These are phyloP conservation scores for Annulohypoxylon truncatum DNA, from an alignment of 2,329 filamentous ascomycete genomes.

Conservation along the genomic window DNA sequence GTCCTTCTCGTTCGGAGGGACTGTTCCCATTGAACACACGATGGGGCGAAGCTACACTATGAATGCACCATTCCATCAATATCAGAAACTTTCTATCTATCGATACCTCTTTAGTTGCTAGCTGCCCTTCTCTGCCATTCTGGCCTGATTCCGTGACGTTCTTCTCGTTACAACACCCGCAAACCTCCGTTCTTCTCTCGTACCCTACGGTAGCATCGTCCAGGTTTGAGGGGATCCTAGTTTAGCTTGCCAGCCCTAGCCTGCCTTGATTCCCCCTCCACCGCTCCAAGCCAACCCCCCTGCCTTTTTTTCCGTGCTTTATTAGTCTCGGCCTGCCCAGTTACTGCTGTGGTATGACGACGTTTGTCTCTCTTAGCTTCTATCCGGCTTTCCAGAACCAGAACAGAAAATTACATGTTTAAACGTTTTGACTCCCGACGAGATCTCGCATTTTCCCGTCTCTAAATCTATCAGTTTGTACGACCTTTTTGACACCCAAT, in stretches of 20 bases:
- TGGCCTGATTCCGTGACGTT: conserved; percentile 35
- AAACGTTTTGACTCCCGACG: conserved; percentile 28
- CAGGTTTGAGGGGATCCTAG: conserved; percentile 33
- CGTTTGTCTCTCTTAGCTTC: conserved; percentile 43
- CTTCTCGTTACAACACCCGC: conserved; percentile 29
- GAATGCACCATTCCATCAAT: conserved; percentile 24
- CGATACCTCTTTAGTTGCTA: not conserved
- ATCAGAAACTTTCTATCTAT: conserved; percentile 6
- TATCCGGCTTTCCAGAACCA: conserved; percentile 28
- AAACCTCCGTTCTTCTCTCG: conserved; percentile 15
- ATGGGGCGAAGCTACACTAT: conserved; percentile 33
- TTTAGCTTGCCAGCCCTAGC: conserved; percentile 37
- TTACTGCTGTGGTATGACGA: conserved; percentile 48
- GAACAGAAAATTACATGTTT: conserved; percentile 28
- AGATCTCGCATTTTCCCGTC: conserved; percentile 33
- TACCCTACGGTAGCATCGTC: conserved; percentile 34
- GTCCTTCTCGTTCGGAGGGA: not conserved
- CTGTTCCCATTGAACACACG: conserved; percentile 3
- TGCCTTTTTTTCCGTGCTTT: conserved; percentile 35
- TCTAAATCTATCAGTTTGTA: conserved; percentile 28
- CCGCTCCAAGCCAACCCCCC: conserved; percentile 39
- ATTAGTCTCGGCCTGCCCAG: conserved; percentile 40
- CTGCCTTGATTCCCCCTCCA: conserved; percentile 41
- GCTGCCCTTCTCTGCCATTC: not conserved
- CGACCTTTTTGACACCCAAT: conserved; percentile 36